phyloP scores from a whole-genome alignment of 768 basidiomycete genomes.

The Naganishia randhawae region DNA sequence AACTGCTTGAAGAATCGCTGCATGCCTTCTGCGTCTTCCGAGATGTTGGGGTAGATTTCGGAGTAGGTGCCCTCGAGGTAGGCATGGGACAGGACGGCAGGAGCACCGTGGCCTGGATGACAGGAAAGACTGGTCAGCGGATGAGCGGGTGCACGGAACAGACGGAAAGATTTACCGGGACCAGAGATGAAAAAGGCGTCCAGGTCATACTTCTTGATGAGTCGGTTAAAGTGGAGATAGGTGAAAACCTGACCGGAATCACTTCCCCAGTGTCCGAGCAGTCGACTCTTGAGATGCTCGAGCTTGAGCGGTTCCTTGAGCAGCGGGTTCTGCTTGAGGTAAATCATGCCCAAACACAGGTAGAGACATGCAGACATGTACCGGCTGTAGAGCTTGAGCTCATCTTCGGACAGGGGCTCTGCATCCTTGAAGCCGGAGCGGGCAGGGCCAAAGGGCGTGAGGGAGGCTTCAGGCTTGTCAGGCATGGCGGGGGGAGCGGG shows the following conservation, averaged over 20 bases:
- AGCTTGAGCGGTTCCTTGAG: slow-evolving; percentile 49
- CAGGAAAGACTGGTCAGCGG: not conserved
- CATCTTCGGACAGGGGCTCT: slow-evolving; percentile 36
- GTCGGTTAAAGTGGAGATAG: slow-evolving; percentile 63
- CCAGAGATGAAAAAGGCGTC: slow-evolving; percentile 75
- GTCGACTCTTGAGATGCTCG: slow-evolving; percentile 72
- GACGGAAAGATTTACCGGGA: slow-evolving; percentile 34
- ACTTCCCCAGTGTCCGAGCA: slow-evolving; percentile 77
- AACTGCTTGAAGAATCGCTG: slow-evolving; percentile 66
- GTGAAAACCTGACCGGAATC: slow-evolving; percentile 64
- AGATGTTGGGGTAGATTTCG: slow-evolving; percentile 45
- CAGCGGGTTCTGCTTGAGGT: slow-evolving; percentile 30
- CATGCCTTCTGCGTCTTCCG: slow-evolving; percentile 39
- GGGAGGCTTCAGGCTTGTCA: not conserved
- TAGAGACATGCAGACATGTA: slow-evolving; percentile 46
- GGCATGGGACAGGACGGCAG: slow-evolving; percentile 73
- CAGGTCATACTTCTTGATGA: slow-evolving; percentile 51
- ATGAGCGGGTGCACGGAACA: slow-evolving; percentile 7
- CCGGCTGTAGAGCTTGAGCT: slow-evolving; percentile 41
- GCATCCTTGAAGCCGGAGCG: slow-evolving; percentile 36
- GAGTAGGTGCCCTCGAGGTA: slow-evolving; percentile 69
- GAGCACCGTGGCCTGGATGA: slow-evolving; percentile 72
- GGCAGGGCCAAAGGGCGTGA: slow-evolving; percentile 36
- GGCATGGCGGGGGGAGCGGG: not conserved
- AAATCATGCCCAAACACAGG: slow-evolving; percentile 28